Base-by-base conservation (phyloP, 306 rosid genomes). In the Acacia acuminata region DNA sequence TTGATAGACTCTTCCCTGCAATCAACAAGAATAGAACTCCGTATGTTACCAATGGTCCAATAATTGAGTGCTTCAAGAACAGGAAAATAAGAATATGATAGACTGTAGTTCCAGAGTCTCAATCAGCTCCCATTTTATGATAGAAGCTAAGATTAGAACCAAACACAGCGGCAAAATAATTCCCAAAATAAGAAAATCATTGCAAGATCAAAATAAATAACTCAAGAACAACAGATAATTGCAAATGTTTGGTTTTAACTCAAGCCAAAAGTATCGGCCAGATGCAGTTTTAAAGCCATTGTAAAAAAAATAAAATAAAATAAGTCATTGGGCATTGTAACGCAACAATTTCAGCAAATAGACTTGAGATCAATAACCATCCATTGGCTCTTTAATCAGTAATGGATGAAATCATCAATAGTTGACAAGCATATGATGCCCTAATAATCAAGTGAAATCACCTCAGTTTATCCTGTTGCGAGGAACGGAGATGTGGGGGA, bases 1-100 rank as follows among this genome's bases (percentile, higher is more conserved):
- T 82, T 89, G 84, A 60, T 76, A 90, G 80, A 94, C 92, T 82
- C 89, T 70, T 50, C 68, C 77, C 97, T 95, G 89, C 80, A 79
- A 63, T 80, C 40, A 84, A 72, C 72, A 82, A n/a, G 47, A 66
- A 48, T 12, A 32, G 68, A 75, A 75, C 43, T 66, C 30, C 16
- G 19, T 25, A 24, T 64, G 76, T 77, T 34, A 63, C 68, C 3
- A 4, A 25, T 27, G 34, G 38, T 25, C 38, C n/a, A 32, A 77
- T 47, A 48, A 38, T 36, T 85, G 67, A 80, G 53, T 67, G 48
- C 51, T 58, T 38, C n/a, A 45, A 71, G 51, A 42, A 36, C 43
- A 56, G 65, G 36, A 76, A 63, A 44, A 14, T 14, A 43, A 9
- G 5, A 66, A 34, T 64, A 64, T 30, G 14, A 43, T 32, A 20